phyloP scores from a whole-genome alignment of 1,284 basidiomycete species.

The Fomitopsis betulina region DNA sequence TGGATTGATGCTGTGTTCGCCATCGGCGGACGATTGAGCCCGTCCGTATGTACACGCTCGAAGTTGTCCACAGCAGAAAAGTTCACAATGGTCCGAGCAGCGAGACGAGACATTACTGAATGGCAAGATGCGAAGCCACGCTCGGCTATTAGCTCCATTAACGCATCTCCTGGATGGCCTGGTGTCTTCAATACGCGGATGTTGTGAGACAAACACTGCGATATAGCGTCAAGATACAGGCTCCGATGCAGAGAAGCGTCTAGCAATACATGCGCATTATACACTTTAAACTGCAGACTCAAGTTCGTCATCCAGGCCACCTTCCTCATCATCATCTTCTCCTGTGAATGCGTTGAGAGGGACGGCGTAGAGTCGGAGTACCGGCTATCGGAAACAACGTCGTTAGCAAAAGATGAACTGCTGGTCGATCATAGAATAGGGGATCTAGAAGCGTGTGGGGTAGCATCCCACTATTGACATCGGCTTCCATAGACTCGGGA shows the following conservation, averaged over 20 bases:
- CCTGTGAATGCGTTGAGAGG: slow-evolving; percentile 82
- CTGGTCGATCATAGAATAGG: neutral
- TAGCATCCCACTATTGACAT: neutral
- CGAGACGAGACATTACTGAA: no score
- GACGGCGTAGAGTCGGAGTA: slow-evolving; percentile 91
- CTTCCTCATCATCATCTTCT: slow-evolving; percentile 54
- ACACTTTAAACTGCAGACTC: slow-evolving; percentile 27
- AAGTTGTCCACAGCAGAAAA: no score
- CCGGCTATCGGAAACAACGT: slow-evolving; percentile 52
- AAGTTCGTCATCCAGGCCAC: slow-evolving; percentile 45
- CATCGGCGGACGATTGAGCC: no score
- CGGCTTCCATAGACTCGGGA: neutral
- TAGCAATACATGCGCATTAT: neutral
- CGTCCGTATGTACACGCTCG: no score
- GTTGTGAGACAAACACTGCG: neutral
- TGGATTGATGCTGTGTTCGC: no score
- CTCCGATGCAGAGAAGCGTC: neutral
- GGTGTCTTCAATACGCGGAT: no score
- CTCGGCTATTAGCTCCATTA: no score
- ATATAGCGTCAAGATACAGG: slow-evolving; percentile 1
- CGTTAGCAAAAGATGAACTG: slow-evolving; percentile 1
- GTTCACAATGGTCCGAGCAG: no score
- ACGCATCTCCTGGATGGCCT: no score
- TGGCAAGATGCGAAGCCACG: no score
- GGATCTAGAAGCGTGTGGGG: neutral